Percentiles rank a stretch among this genome's conserved stretches.
Conservation (phyloP, 768 basidiomycete genomes). For the Gelatoporia subvermispora region DNA sequence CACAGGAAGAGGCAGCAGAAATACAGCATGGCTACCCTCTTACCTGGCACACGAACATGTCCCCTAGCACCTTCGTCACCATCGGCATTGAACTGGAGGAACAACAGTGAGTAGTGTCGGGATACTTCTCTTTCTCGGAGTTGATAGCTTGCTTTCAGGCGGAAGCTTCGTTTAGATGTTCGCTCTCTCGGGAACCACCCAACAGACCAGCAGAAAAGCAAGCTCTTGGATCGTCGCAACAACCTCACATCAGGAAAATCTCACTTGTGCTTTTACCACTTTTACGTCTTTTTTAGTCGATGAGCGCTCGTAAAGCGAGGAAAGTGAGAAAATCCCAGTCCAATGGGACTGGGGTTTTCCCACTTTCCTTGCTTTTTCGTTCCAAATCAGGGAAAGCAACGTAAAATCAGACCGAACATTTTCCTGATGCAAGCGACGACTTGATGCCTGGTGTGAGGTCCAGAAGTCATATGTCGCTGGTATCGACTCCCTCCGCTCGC, state of each 20-base stretch:
- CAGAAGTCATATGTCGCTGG: constrained; percentile 1
- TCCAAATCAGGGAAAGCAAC: too few relatives aligned
- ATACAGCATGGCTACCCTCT: background rate
- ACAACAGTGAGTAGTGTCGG: constrained; percentile 30
- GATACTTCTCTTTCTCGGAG: too few relatives aligned
- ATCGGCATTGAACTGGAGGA: constrained; percentile 31
- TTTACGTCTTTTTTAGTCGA: too few relatives aligned
- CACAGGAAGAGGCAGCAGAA: constrained; percentile 18
- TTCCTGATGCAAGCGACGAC: too few relatives aligned
- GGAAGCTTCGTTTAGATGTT: too few relatives aligned
- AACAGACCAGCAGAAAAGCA: background rate
- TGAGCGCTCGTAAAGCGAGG: too few relatives aligned
- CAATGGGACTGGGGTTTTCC: too few relatives aligned
- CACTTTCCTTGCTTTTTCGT: too few relatives aligned
- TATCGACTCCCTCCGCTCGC: background rate
- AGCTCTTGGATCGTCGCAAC: background rate
- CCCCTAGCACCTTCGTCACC: constrained; percentile 23
- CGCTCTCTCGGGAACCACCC: background rate
- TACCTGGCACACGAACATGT: constrained; percentile 1
- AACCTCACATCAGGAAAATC: background rate
- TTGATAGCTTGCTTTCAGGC: background rate
- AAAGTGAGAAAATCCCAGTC: too few relatives aligned
- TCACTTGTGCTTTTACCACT: too few relatives aligned
- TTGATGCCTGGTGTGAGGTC: background rate
- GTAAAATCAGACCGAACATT: too few relatives aligned